Conservation (phyloP, 2,329 filamentous ascomycete species). For the Penicillium sp. region DNA sequence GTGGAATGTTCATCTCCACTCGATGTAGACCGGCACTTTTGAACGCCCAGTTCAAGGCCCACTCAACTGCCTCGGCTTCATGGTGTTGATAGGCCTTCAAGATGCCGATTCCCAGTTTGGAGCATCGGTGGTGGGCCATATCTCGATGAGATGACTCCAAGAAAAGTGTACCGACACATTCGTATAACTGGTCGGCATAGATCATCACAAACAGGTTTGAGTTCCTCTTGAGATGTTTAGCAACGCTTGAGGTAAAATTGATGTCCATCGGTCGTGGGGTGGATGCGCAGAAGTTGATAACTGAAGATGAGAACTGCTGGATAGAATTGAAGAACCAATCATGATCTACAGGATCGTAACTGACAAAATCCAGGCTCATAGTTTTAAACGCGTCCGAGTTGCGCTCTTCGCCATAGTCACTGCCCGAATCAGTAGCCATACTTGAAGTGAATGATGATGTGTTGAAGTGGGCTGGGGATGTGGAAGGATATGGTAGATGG, state of each 20-base stretch:
- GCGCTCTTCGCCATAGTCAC: too few species aligned
- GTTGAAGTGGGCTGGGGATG: neutral
- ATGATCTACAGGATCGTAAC: neutral
- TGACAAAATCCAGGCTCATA: neutral
- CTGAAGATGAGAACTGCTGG: neutral
- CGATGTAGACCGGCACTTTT: neutral
- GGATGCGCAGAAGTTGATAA: neutral
- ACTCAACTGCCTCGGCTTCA: neutral
- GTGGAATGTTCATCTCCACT: neutral
- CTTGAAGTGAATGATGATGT: neutral
- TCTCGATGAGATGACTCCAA: neutral
- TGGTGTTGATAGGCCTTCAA: too few species aligned
- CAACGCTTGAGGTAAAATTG: neutral
- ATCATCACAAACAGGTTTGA: neutral
- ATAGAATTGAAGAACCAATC: neutral
- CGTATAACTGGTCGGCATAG: rapidly evolving
- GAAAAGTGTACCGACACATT: neutral
- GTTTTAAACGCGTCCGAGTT: rapidly evolving
- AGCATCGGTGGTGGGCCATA: neutral
- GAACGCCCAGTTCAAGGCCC: neutral
- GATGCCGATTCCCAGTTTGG: neutral
- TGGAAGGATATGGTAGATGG: neutral
- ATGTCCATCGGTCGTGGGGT: neutral
- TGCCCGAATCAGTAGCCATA: too few species aligned
- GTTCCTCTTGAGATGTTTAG: neutral